Evolutionary conservation across 768 basidiomycete genomes (phyloP).

Genomic region (Podaxis rugospora): DNA sequence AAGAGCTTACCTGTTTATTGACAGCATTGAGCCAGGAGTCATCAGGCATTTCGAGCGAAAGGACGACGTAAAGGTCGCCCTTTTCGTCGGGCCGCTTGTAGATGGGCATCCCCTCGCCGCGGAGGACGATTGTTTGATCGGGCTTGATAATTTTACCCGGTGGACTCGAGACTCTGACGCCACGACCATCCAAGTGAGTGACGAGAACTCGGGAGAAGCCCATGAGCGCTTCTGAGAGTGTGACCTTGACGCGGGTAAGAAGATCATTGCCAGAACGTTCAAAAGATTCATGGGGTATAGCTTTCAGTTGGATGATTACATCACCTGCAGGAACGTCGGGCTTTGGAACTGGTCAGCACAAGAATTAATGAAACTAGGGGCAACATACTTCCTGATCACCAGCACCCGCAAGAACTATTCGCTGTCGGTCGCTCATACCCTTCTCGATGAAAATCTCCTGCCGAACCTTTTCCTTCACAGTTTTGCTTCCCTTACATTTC

Average conservation of each 20-base stretch:
- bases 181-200: conserved; percentile 90
- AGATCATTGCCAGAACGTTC: conserved; percentile 82
- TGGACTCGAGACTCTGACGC: conserved; percentile 75
- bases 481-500: conserved; percentile 88
- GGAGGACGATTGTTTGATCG: conserved; percentile 68
- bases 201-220: conserved; percentile 92
- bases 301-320: conserved; percentile 78
- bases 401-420: conserved; percentile 86
- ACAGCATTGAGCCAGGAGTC: conserved; percentile 68
- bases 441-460: conserved; percentile 85
- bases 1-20: conserved; percentile 47
- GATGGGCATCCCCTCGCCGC: conserved; percentile 88
- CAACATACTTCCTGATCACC: conserved; percentile 78
- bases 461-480: conserved; percentile 82
- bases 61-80: conserved; percentile 79
- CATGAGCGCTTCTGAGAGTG: conserved; percentile 88
- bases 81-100: conserved; percentile 59
- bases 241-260: conserved; percentile 75
- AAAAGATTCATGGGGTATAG: conserved; percentile 70
- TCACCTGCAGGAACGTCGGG: conserved; percentile 87
- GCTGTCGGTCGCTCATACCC: conserved; percentile 79
- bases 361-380: conserved; percentile 5
- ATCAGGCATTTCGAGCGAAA: conserved; percentile 87
- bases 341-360: conserved; percentile 32
- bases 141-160: conserved; percentile 72